Base-by-base conservation (phyloP, 1,139 yeast species). In the Suhomyces ambrosiae region DNA sequence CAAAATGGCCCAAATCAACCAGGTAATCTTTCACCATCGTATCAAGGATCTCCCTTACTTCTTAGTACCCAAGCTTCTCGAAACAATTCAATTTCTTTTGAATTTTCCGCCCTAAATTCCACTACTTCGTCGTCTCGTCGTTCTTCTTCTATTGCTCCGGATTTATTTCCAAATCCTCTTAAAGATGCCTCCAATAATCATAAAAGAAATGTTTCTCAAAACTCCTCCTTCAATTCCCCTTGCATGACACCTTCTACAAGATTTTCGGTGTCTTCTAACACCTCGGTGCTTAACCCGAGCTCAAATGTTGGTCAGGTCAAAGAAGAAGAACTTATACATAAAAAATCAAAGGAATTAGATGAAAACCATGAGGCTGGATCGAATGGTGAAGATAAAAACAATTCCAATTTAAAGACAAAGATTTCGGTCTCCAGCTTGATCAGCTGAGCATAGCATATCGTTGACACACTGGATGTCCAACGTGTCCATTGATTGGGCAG, bases 91-190 rank as follows among this genome's bases (percentile, higher is more conserved):
- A 61, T 67, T 21, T 55, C 66, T 5, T 61, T 63, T 45, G 74
- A 68, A 38, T 57, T 63, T 32, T 51, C 57, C 16, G 47, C 53
- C 3, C 45, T 61, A 32, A 54, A 50, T 35, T 45, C 53, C 16
- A 59, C 69, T 8, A 53, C 55, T 22, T 57, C 56, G 36, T 58
- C 60, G 36, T 60, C 65, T 24, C 57, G 73, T 46, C 56, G 71
- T 30, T 64, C 70, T 23, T 63, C 69, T 6, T 44, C 45, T 30
- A 59, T 65, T 28, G 70, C 71, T 6, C 71, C 71, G 1, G 74
- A 68, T 37, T 61, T 64, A 35, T 68, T 68, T 53, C 73, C 74
- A 9, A 66, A 66, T 41, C 71, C 73, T 9, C 40, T 49, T 28
- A 49, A 47, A 29, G 52, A 48, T 21, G 26, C 26, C 15, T 12